phyloP scores from a whole-genome alignment of 1,284 basidiomycete genomes.

The Apiotrichum sp. region DNA sequence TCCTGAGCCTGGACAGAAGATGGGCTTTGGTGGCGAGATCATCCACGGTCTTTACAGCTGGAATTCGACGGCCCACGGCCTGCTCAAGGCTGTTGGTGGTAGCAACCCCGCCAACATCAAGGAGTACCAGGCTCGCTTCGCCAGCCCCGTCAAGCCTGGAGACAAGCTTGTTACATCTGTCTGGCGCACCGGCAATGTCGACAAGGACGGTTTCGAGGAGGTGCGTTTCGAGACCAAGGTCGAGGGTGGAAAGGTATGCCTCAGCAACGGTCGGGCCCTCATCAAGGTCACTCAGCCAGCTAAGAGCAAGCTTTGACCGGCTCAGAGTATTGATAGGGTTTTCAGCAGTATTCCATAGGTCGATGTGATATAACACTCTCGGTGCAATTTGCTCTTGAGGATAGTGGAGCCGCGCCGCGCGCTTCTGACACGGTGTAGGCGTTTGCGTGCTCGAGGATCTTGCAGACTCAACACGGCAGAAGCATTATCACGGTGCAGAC shows the following conservation, averaged over 20 bases:
- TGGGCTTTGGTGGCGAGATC: slow-evolving; percentile 20
- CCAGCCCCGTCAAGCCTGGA: slow-evolving; percentile 15
- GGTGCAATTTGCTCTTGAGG: no score
- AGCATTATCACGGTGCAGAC: no score
- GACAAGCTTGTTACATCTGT: slow-evolving; percentile 15
- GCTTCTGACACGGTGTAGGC: no score
- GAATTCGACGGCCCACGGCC: slow-evolving; percentile 18
- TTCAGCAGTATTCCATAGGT: no score
- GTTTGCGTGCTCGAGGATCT: no score
- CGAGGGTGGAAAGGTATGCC: slow-evolving; percentile 12
- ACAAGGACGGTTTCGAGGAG: slow-evolving; percentile 21
- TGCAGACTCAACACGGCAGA: no score
- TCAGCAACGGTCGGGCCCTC: slow-evolving; percentile 16
- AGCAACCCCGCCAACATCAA: slow-evolving; percentile 16
- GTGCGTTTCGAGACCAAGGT: slow-evolving; percentile 14
- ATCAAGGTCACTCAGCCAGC: slow-evolving; percentile 6
- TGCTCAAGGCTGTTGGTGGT: slow-evolving; percentile 13
- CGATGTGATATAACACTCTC: no score
- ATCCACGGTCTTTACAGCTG: slow-evolving; percentile 21
- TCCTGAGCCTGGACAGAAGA: slow-evolving; percentile 16
- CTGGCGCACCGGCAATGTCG: slow-evolving; percentile 14
- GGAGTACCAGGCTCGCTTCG: slow-evolving; percentile 19
- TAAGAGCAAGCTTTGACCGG: slow-evolving; percentile 13
- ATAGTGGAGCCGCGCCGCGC: no score
- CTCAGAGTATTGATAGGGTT: no score